Base-by-base conservation (phyloP, 2,329 filamentous ascomycete species). In the Pseudogymnoascus sp. region DNA sequence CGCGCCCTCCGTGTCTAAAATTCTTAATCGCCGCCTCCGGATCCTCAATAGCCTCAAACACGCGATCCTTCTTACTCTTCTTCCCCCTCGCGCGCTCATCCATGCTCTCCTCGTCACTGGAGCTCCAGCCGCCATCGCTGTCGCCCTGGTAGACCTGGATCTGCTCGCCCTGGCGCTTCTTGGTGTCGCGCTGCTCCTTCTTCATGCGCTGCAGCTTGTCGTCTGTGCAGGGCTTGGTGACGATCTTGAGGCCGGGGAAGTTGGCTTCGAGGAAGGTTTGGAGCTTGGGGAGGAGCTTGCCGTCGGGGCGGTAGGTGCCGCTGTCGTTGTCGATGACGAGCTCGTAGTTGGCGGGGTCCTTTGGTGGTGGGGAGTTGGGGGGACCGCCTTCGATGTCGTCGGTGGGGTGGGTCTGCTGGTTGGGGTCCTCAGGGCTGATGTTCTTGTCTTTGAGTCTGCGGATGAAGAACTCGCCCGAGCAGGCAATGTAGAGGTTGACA, bases 291-390 rank as follows among this genome's bases (percentile, higher is more conserved):
- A 98, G 82, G 8, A 90, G 81, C 10, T 86, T 82, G 63, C 89
- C 89, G 71, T 96, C 91, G 0, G 93, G 93, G 0, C 93, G 85
- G 74, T 98, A 98, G 0, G 93, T 98, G 10, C 93, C 93, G 62
- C 88, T 91, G 75, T 96, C 93, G 71, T 98, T 98, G 78, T 98
- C 93, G 71, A 98, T 97, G 67, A 95, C 80, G 7, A 98, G 83
- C 73, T 96, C 89, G 74, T 96, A 98, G 72, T 81, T 80, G 61
- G 75, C 72, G n/a, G 78, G 83, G 63, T 81, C 75, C 12, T 73
- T 68, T 0, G 79, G 82, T 2, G 80, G 81, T 0, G 75, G 66
- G 0, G 72, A 71, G 14, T 73, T 65, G 1, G 80, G 81, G 2
- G 80, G 81, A 0, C 78, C 83, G n/a, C 75, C 78, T 4, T 76